A percentile compares a stretch with the other conserved stretches of the same genome.
Conservation (phyloP, 768 basidiomycete genomes). For the Phanerochaete sordida region DNA sequence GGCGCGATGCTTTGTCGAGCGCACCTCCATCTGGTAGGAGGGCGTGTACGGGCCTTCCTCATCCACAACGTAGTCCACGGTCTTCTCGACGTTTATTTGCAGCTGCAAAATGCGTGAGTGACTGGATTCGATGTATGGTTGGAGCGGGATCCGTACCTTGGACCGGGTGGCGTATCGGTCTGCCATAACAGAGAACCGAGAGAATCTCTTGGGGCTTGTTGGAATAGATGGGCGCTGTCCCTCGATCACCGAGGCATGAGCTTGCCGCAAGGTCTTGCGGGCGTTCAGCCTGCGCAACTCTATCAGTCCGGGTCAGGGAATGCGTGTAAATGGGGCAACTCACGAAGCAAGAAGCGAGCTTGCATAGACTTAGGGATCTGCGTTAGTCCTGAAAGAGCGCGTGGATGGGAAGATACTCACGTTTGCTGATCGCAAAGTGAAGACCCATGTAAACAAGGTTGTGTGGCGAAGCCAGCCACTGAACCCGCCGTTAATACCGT, state of each 20-base stretch:
- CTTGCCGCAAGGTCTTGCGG: constrained; percentile 5
- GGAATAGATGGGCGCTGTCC: background rate
- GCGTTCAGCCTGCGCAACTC: constrained; percentile 19
- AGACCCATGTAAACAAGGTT: constrained; percentile 25
- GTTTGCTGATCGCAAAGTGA: constrained; percentile 27
- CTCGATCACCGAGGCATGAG: constrained; percentile 2
- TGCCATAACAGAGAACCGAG: constrained; percentile 1
- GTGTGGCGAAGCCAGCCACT: constrained; percentile 27
- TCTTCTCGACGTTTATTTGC: constrained; percentile 26
- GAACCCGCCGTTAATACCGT: background rate
- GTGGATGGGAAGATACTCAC: constrained; percentile 14
- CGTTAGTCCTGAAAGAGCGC: background rate
- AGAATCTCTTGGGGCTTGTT: background rate
- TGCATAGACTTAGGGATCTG: constrained; percentile 20
- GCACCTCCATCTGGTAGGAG: background rate
- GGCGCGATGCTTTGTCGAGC: background rate
- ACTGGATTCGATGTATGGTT: background rate
- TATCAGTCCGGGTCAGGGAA: background rate
- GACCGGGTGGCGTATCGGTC: background rate
- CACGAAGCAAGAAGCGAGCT: constrained; percentile 28
- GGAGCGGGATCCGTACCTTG: background rate
- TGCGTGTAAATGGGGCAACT: background rate
- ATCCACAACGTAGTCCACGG: constrained; percentile 21
- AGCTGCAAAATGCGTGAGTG: constrained; percentile 6
- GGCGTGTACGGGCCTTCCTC: constrained; percentile 7